phyloP scores from a whole-genome alignment of 2,329 filamentous ascomycete species.

The Byssothecium circinans region DNA sequence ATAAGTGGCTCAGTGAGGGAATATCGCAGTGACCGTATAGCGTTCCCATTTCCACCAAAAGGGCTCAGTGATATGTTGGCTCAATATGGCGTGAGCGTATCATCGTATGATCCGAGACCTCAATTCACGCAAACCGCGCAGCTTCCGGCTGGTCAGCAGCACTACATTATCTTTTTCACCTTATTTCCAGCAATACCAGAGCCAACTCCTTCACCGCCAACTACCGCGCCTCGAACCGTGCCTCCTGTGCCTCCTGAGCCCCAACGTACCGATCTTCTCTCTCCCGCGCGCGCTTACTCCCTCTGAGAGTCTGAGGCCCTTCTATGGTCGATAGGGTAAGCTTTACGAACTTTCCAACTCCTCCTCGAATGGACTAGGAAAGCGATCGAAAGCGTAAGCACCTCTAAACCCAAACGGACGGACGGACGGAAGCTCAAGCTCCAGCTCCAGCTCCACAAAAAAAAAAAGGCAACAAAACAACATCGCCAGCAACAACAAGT shows the following conservation, averaged over 20 bases:
- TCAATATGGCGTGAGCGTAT: slow-evolving; percentile 16
- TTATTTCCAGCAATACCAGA: background rate
- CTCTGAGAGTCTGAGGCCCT: no score
- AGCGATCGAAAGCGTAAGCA: background rate
- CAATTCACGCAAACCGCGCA: slow-evolving; percentile 1
- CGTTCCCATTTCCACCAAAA: no score
- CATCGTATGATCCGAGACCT: background rate
- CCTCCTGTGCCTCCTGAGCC: background rate
- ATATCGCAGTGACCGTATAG: background rate
- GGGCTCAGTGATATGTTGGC: slow-evolving; percentile 1
- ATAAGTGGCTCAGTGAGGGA: background rate
- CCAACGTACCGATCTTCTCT: no score
- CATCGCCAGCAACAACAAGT: no score
- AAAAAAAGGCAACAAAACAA: no score
- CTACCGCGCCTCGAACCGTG: background rate
- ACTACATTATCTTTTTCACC: background rate
- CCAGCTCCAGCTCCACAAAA: no score
- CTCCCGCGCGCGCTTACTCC: slow-evolving; percentile 2
- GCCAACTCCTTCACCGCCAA: background rate
- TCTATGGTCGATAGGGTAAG: no score
- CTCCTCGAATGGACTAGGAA: background rate
- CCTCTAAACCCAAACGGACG: no score
- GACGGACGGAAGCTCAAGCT: no score
- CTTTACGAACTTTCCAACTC: background rate
- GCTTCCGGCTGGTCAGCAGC: slow-evolving; percentile 2